A percentile compares a stretch with the other conserved stretches of the same genome.
phyloP scores from a whole-genome alignment of 75 land plant genomes.

The Azolla pinnata region DNA sequence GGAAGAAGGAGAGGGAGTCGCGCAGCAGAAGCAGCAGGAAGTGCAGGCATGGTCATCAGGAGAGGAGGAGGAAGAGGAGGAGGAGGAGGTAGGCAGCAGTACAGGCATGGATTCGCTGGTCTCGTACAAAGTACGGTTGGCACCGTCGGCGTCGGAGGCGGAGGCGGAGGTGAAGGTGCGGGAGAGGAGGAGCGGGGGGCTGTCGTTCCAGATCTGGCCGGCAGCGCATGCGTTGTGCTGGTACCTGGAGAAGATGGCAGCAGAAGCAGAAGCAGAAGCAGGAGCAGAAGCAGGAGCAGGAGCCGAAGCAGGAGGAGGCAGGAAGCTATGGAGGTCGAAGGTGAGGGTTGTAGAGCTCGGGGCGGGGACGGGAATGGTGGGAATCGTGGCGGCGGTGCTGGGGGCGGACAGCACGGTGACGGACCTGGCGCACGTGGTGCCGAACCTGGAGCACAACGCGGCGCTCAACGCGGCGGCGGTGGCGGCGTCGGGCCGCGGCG shows the following conservation, averaged over 20 bases:
- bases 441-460: conserved; percentile 60
- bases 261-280: neutral
- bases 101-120: too few relatives aligned
- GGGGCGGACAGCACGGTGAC: conserved; percentile 64
- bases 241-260: conserved; percentile 33
- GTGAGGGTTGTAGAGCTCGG: conserved; percentile 83
- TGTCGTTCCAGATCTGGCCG: conserved; percentile 96
- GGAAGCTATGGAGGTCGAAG: too few relatives aligned
- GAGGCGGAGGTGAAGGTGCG: conserved; percentile 34
- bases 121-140: too few relatives aligned
- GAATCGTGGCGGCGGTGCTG: conserved; percentile 64
- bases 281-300: neutral
- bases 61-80: too few relatives aligned
- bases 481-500: conserved; percentile 28
- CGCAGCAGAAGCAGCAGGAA: too few relatives aligned
- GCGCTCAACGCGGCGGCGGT: conserved; percentile 31
- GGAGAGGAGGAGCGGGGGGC: conserved; percentile 55
- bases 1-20: too few relatives aligned
- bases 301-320: neutral
- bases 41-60: too few relatives aligned
- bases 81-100: too few relatives aligned
- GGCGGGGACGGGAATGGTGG: conserved; percentile 93
- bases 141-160: too few relatives aligned
- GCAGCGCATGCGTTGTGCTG: conserved; percentile 73
- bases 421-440: conserved; percentile 75